Base-by-base conservation (phyloP, 768 basidiomycete genomes). In the Suillus cothurnatus region DNA sequence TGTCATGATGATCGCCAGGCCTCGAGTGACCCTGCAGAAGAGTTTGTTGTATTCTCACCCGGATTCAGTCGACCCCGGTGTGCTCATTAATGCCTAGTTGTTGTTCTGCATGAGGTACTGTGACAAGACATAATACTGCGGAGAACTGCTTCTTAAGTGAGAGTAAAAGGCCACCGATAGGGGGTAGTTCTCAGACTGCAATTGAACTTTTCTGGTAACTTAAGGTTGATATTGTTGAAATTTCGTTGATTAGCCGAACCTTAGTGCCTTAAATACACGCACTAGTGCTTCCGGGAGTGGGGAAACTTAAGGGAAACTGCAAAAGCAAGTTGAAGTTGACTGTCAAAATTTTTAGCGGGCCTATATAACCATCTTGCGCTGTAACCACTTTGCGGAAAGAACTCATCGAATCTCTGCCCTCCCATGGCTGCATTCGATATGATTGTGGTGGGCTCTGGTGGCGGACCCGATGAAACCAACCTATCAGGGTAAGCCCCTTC, bases 381-480 rank as follows among this genome's bases (percentile, higher is more conserved):
- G 19, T 63, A 38, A 32, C 50, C 52, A 28, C 62, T n/a, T 7
- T 21, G 15, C 32, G 26, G 19, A 32, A 49, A 58, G 14, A 28
- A 66, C 28, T 34, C 55, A 4, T 45, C 64, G 50, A 64, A 41
- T 32, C 9, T 11, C 52, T 6, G 9, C n/a, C 52, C 36, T 52
- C 57, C 66, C 63, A 85, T 82, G 83, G 77, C 82, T 62, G 71
- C 75, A 12, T 94, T 94, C 74, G 88, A 93, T 74, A 71, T 94
- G 69, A 79, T 94, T 65, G 90, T 91, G 69, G 87, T 94, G 43
- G 96, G 89, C 57, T 86, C 88, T 70, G 94, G 95, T 64, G 96
- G 96, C 53, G 96, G 96, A 58, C 94, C 94, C 9, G 85, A 90
- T 70, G 96, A 98, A 77, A 90, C 89, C 28, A 93, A 98, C 79